These are phyloP conservation scores for Musa beccarii DNA, from an alignment of 176 grass and related monocot species.

Conservation along the genomic window DNA sequence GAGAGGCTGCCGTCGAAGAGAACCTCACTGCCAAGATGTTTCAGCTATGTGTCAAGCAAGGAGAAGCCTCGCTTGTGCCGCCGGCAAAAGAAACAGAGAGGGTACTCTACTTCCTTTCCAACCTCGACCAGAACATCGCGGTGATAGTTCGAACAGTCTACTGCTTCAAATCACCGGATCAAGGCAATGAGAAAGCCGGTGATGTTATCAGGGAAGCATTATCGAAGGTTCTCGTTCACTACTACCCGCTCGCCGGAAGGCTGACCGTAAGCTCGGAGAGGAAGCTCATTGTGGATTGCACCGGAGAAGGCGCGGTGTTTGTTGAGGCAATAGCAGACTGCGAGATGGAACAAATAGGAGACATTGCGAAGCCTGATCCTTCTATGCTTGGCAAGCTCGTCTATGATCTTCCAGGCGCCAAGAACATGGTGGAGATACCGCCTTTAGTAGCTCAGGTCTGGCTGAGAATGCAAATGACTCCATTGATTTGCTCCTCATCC, in stretches of 20 bases:
- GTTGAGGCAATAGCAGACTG: slow-evolving; percentile 77
- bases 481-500: not conserved
- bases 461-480: too few species aligned
- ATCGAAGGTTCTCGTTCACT: slow-evolving; percentile 64
- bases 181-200: slow-evolving; percentile 19
- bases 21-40: not conserved
- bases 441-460: slow-evolving; percentile 76
- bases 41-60: slow-evolving; percentile 40
- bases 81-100: slow-evolving; percentile 48
- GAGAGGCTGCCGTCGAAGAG: too few species aligned
- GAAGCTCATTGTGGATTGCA: slow-evolving; percentile 77
- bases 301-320: slow-evolving; percentile 60
- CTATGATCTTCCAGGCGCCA: slow-evolving; percentile 55
- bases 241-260: slow-evolving; percentile 79
- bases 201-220: slow-evolving; percentile 47
- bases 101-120: slow-evolving; percentile 78
- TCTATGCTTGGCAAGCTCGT: slow-evolving; percentile 70
- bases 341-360: slow-evolving; percentile 48
- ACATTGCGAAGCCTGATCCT: slow-evolving; percentile 63
- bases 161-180: slow-evolving; percentile 50
- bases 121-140: slow-evolving; percentile 97
- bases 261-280: slow-evolving; percentile 58
- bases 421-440: slow-evolving; percentile 87
- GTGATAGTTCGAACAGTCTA: slow-evolving; percentile 83
- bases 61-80: slow-evolving; percentile 37